Percentiles rank a stretch among this genome's conserved stretches.
These are phyloP conservation scores for Pseudopyricularia javanii DNA, from an alignment of 2,329 filamentous ascomycete genomes.

Conservation along the genomic window DNA sequence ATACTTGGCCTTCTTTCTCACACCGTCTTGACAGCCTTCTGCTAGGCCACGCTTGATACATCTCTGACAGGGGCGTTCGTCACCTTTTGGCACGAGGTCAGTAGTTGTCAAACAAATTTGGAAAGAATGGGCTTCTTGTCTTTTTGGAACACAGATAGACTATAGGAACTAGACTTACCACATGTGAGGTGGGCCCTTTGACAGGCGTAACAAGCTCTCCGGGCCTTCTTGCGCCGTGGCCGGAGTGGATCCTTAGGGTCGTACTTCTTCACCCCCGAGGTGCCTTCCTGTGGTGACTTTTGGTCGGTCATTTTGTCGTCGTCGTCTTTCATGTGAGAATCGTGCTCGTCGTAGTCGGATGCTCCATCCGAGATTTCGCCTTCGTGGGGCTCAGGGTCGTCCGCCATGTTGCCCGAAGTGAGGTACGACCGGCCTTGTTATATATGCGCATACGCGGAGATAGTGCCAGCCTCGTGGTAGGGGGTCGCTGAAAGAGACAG, in stretches of 20 bases:
- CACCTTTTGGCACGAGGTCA: slow-evolving; percentile 44
- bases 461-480: slow-evolving; percentile 10
- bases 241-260: slow-evolving; percentile 82
- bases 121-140: neutral
- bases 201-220: slow-evolving; percentile 90
- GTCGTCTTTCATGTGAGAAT: slow-evolving; percentile 30
- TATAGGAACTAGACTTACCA: slow-evolving; percentile 45
- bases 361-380: slow-evolving; percentile 44
- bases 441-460: slow-evolving; percentile 18
- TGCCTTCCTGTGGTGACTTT: slow-evolving; percentile 20
- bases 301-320: slow-evolving; percentile 40
- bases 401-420: slow-evolving; percentile 40
- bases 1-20: slow-evolving; percentile 98
- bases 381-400: slow-evolving; percentile 38
- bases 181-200: slow-evolving; percentile 96
- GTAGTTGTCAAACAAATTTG: slow-evolving; percentile 9
- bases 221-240: slow-evolving; percentile 88
- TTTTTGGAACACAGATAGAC: slow-evolving; percentile 3
- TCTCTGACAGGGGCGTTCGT: slow-evolving; percentile 85
- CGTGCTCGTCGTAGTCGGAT: slow-evolving; percentile 40
- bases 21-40: slow-evolving; percentile 87
- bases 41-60: slow-evolving; percentile 90
- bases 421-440: slow-evolving; percentile 18
- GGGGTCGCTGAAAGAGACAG: neutral
- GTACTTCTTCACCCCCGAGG: slow-evolving; percentile 47